Evolutionary conservation across 2,329 filamentous ascomycete genomes (phyloP), one percentile per base, ranked within the genome.

Genomic region (Botrytis paeoniae): DNA sequence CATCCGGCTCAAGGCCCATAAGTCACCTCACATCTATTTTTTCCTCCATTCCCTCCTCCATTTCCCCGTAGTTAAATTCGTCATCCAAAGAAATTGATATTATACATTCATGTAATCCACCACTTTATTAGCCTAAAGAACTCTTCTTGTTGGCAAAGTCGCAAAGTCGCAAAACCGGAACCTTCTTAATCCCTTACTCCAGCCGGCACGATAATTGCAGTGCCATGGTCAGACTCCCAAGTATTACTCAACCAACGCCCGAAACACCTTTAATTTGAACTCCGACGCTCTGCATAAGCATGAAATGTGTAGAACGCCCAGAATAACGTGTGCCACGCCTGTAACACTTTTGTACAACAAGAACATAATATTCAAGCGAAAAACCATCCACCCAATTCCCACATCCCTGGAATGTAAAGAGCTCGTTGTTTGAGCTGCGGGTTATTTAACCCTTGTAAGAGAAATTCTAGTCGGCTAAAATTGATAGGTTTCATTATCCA

Each of bases 401-500:
- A 97, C 63, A 89, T 82, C 0, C 94, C 93, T 3, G 89, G 84
- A 57, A 85, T 82, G 79, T 97, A 97, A 0, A 94, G 80, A 76
- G 89, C 90, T 25, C 85, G 81, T 29, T 87, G 82, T 29, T 93
- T 86, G 0, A 86, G 83, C 0, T 87, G 82, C 0, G 86, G 83
- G 61, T 93, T 86, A 4, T 89, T 85, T 51, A 96, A 92, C 1
- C 93, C 93, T 0, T 84, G 82, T 72, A 97, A 85, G 9, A 97
- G 85, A 35, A 87, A 86, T 73, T 89, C 89, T 0, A 97, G 85
- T 14, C 93, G 87, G 75, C 89, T 88, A 80, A 97, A 97, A 74
- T 95, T 90, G 62, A 97, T 92, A 0, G 94, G 94, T 79, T 97
- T 97, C 73, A 97, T 83, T 41, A 97, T 94, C 94, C 94, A 97